These are phyloP conservation scores for Perkinsus olseni DNA, from an alignment of 169 alveolate genomes.

Conservation along the genomic window DNA sequence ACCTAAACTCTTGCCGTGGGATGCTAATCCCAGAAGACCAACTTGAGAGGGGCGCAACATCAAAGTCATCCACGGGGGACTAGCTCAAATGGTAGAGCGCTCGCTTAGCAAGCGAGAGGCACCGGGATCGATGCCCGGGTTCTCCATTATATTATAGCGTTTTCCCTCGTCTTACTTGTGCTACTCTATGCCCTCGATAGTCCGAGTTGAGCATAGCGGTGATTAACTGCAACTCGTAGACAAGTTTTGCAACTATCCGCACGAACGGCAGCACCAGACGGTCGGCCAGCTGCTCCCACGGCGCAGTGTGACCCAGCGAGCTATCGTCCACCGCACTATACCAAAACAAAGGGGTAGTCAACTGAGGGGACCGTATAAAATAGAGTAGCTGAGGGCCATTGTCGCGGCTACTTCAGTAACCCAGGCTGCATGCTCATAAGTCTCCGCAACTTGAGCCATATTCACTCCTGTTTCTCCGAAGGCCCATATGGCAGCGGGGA, in stretches of 20 bases:
- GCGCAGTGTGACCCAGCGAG: neutral
- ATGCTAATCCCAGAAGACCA: no score
- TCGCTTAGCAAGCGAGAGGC: constrained; percentile 99
- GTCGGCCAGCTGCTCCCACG: neutral
- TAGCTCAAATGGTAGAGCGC: constrained; percentile 99
- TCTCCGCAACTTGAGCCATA: neutral
- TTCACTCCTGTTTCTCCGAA: neutral
- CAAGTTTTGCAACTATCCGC: neutral
- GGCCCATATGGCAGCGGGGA: neutral
- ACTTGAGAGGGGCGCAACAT: no score
- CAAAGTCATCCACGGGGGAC: no score
- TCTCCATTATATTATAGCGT: no score
- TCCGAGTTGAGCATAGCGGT: neutral
- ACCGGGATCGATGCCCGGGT: constrained; percentile 97
- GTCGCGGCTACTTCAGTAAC: no score
- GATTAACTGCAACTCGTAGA: neutral
- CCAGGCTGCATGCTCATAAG: no score
- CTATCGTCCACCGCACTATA: neutral
- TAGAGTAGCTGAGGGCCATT: no score
- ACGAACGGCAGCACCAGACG: neutral
- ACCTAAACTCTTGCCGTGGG: neutral
- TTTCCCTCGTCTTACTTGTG: neutral
- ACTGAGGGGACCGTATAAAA: neutral
- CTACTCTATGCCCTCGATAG: neutral
- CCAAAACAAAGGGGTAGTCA: neutral